These are phyloP conservation scores for Trametes maxima DNA, from an alignment of 768 basidiomycete genomes.

Conservation along the genomic window DNA sequence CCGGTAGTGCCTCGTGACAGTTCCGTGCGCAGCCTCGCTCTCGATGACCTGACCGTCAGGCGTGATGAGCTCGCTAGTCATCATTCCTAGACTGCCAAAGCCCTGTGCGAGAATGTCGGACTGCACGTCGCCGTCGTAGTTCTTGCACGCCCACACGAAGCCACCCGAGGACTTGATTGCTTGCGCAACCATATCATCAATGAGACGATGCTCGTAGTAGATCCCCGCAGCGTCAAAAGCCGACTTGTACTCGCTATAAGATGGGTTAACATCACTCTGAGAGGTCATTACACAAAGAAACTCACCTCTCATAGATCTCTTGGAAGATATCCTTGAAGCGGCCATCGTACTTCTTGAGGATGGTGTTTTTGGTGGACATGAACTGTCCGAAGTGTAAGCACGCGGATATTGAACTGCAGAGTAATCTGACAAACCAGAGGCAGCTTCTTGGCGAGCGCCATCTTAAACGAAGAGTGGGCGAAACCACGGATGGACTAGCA, in stretches of 20 bases:
- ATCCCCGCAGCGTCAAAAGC: slow-evolving; percentile 71
- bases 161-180: slow-evolving; percentile 96
- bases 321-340: slow-evolving; percentile 99
- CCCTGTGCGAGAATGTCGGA: slow-evolving; percentile 97
- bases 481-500: slow-evolving; percentile 87
- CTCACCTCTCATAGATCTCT: slow-evolving; percentile 83
- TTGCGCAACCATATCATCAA: slow-evolving; percentile 99
- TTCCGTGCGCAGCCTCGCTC: slow-evolving; percentile 95
- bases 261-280: not conserved
- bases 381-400: slow-evolving; percentile 49
- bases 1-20: slow-evolving; percentile 95
- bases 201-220: slow-evolving; percentile 95
- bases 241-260: slow-evolving; percentile 62
- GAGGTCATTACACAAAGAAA: not conserved
- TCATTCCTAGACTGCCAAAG: slow-evolving; percentile 96
- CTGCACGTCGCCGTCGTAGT: slow-evolving; percentile 63
- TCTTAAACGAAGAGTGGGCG: slow-evolving; percentile 97
- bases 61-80: slow-evolving; percentile 94
- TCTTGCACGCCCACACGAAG: slow-evolving; percentile 70
- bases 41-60: slow-evolving; percentile 94
- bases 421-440: slow-evolving; percentile 51
- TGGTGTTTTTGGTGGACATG: slow-evolving; percentile 98
- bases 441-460: slow-evolving; percentile 83
- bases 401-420: not conserved
- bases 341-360: slow-evolving; percentile 97